Evolutionary conservation across 2,329 filamentous ascomycete species (phyloP), one percentile per base, ranked within the genome.

Genomic region (Exophiala sideris): DNA sequence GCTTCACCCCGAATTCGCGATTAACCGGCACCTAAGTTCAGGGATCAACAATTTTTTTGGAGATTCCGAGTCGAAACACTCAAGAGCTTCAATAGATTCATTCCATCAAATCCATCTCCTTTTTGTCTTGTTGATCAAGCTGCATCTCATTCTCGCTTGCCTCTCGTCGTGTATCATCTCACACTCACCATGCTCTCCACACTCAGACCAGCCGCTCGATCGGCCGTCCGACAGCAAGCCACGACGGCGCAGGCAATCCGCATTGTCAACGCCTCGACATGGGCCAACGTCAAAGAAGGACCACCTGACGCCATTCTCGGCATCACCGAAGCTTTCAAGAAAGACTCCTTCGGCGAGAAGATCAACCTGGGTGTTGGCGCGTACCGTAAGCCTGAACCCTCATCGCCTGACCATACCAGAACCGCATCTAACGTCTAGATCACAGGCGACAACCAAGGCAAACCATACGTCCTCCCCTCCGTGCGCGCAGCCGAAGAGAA

Each of bases 341-440:
- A 91, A 75, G 94, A 99, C 73, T 82, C 80, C 68, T 92, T 95
- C 75, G 79, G 84, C 61, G 85, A 96, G 79, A 99, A 97, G 85
- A 97, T 99, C 81, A 97, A 97, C 80, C 80, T 99, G 59, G 94
- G 91, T 78, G 94, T 97, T 64, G 94, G 94, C 69, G 94, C 94
- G 70, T 99, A 99, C 84, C 91, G 94, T 78, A 70, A 65, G 73
- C 59, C 9, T 18, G 16, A 40, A 20, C 35, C 7, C 14, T 20
- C 38, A 48, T 24, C 34, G 3, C 39, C 16, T 35, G 3, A 32
- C 18, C 35, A 9, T 35, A 24, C 29, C 20, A 45, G 20, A 14
- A 12, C 14, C 8, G 24, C 24, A 29, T 29, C 24, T 29, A 29
- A 29, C 24, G 2, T 2, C 24, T 29, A 29, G 24, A 29, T 29